Evolutionary conservation across 2,329 filamentous ascomycete genomes (phyloP).

Genomic region (Achaetomium macrosporum): DNA sequence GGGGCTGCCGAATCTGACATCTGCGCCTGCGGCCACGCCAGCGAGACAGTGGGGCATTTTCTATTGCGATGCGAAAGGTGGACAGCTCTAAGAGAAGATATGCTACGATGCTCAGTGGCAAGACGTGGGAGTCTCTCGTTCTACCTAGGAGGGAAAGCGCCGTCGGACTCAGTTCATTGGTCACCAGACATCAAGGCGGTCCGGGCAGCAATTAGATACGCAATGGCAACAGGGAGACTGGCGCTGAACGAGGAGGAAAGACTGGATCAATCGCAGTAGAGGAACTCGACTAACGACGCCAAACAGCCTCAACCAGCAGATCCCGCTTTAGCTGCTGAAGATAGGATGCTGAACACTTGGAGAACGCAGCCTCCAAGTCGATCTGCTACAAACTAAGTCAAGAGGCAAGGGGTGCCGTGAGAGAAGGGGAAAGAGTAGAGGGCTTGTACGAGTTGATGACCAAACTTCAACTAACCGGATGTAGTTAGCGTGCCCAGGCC

Average conservation of each 20-base stretch:
- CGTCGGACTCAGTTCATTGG: slow-evolving; percentile 11
- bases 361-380: slow-evolving; percentile 3
- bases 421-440: too few species aligned
- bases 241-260: slow-evolving; percentile 6
- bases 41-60: too few species aligned
- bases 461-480: too few species aligned
- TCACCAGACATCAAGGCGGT: slow-evolving; percentile 12
- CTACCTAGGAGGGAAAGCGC: slow-evolving; percentile 12
- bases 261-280: slow-evolving; percentile 8
- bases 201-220: slow-evolving; percentile 13
- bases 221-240: slow-evolving; percentile 12
- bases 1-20: too few species aligned
- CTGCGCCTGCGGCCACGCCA: too few species aligned
- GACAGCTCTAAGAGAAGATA: slow-evolving; percentile 8
- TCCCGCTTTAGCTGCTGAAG: slow-evolving; percentile 7
- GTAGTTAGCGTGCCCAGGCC: too few species aligned
- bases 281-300: background rate
- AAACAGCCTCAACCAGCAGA: background rate
- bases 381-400: too few species aligned
- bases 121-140: slow-evolving; percentile 8
- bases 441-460: too few species aligned
- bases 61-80: slow-evolving; percentile 8
- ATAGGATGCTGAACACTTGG: slow-evolving; percentile 8
- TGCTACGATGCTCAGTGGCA: slow-evolving; percentile 2
- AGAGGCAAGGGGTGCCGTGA: too few species aligned